Percentiles rank a stretch among this genome's conserved stretches.
Conservation (phyloP, 352 stramenopile species). For the Pythium sp. region DNA sequence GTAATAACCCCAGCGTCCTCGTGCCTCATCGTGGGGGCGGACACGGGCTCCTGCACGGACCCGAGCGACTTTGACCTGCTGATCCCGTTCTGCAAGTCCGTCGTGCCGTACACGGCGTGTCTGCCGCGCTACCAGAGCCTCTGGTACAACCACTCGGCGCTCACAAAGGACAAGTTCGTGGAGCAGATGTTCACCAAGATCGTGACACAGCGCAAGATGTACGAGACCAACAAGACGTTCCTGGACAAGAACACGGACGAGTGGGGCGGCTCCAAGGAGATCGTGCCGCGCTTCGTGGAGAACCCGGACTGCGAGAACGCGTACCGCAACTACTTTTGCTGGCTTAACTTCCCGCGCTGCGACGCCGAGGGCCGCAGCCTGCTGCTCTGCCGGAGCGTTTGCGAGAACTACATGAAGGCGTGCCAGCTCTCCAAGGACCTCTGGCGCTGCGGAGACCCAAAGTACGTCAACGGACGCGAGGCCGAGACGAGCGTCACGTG, state of each 20-base stretch:
- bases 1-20: constrained; percentile 13
- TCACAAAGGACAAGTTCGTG: constrained; percentile 70
- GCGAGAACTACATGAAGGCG: constrained; percentile 89
- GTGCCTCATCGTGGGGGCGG: constrained; percentile 40
- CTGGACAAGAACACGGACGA: constrained; percentile 63
- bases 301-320: constrained; percentile 89
- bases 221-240: constrained; percentile 50
- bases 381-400: constrained; percentile 85
- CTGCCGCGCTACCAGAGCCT: constrained; percentile 67
- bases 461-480: constrained; percentile 64
- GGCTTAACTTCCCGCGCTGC: constrained; percentile 90
- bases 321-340: constrained; percentile 91
- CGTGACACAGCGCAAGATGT: constrained; percentile 43
- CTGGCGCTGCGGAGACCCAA: constrained; percentile 81
- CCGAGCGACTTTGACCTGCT: constrained; percentile 65
- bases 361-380: constrained; percentile 79
- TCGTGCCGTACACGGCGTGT: constrained; percentile 73
- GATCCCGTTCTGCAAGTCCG: constrained; percentile 65
- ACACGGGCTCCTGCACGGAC: constrained; percentile 62
- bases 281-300: constrained; percentile 76
- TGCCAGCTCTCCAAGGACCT: constrained; percentile 84
- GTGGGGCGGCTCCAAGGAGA: constrained; percentile 51
- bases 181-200: constrained; percentile 69
- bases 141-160: constrained; percentile 76
- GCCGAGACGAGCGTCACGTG: constrained; percentile 64